Conservation (phyloP, 1,284 basidiomycete genomes). For the Xanthoconium separans region DNA sequence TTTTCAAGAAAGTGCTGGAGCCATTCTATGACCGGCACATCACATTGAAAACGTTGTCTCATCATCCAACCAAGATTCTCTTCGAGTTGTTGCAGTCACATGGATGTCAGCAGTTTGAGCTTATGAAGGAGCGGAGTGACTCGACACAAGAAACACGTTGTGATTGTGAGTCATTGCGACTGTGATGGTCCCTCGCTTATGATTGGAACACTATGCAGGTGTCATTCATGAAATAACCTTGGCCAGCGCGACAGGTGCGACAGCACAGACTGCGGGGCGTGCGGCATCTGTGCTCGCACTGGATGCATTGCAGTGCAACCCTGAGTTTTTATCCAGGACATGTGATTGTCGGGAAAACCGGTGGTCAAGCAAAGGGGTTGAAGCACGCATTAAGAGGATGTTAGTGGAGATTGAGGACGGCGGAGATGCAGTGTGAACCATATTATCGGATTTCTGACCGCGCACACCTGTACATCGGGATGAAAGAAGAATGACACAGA, state of each 20-base stretch:
- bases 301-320: slow-evolving; percentile 62
- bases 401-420: slow-evolving; percentile 34
- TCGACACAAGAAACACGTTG: slow-evolving; percentile 39
- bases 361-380: slow-evolving; percentile 41
- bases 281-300: slow-evolving; percentile 59
- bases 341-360: slow-evolving; percentile 59
- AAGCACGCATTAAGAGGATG: slow-evolving; percentile 39
- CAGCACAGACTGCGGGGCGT: slow-evolving; percentile 53
- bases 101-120: slow-evolving; percentile 62
- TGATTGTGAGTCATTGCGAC: slow-evolving; percentile 41
- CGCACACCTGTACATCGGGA: slow-evolving; percentile 9
- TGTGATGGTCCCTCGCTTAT: slow-evolving; percentile 8
- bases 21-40: slow-evolving; percentile 77
- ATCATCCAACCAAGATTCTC: slow-evolving; percentile 73
- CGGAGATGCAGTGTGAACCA: slow-evolving; percentile 19
- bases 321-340: slow-evolving; percentile 54
- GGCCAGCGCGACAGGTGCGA: slow-evolving; percentile 53
- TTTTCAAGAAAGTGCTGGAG: slow-evolving; percentile 65
- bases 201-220: slow-evolving; percentile 40
- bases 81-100: slow-evolving; percentile 68
- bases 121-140: slow-evolving; percentile 47
- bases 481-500: neutral
- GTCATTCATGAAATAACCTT: slow-evolving; percentile 64
- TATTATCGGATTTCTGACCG: slow-evolving; percentile 1
- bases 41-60: slow-evolving; percentile 63